Evolutionary conservation across 2,329 filamentous ascomycete genomes (phyloP).

Genomic region (Ophiostoma perfectum): DNA sequence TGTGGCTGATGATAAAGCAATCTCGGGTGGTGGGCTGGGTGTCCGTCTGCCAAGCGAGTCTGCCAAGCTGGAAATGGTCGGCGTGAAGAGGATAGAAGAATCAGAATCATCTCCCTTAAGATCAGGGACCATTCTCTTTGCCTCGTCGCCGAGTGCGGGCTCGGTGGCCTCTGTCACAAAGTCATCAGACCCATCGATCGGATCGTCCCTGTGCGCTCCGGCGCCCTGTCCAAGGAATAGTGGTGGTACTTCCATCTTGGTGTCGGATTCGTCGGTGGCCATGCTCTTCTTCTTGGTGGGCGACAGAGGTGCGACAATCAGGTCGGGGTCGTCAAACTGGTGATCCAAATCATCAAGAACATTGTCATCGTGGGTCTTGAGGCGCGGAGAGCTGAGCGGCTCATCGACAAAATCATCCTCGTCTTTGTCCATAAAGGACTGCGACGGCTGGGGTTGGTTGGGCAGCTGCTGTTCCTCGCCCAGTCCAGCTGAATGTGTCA

Average conservation of each 20-base stretch:
- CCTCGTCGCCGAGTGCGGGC: slow-evolving; percentile 24
- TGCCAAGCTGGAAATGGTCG: slow-evolving; percentile 27
- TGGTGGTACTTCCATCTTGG: slow-evolving; percentile 4
- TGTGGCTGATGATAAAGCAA: background rate
- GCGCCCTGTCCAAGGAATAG: background rate
- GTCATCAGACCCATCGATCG: slow-evolving; percentile 20
- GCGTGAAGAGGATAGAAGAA: slow-evolving; percentile 29
- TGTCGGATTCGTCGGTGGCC: background rate
- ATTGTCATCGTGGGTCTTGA: slow-evolving; percentile 57
- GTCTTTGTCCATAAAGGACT: slow-evolving; percentile 50
- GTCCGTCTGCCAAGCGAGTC: slow-evolving; percentile 21
- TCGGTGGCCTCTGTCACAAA: slow-evolving; percentile 27
- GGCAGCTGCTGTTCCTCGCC: slow-evolving; percentile 53
- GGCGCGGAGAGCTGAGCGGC: slow-evolving; percentile 61
- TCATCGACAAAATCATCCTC: slow-evolving; percentile 76
- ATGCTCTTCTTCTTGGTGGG: slow-evolving; percentile 40
- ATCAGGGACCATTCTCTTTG: slow-evolving; percentile 22
- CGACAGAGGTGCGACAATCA: slow-evolving; percentile 54
- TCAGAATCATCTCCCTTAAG: slow-evolving; percentile 30
- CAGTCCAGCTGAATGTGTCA: slow-evolving; percentile 63
- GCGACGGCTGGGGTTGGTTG: slow-evolving; percentile 23
- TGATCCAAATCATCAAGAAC: slow-evolving; percentile 41
- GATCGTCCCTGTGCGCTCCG: slow-evolving; percentile 25
- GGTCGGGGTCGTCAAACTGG: slow-evolving; percentile 50
- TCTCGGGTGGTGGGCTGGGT: slow-evolving; percentile 12